Base-by-base conservation (phyloP, 495 filamentous ascomycete species). In the Penicillium antarcticum region DNA sequence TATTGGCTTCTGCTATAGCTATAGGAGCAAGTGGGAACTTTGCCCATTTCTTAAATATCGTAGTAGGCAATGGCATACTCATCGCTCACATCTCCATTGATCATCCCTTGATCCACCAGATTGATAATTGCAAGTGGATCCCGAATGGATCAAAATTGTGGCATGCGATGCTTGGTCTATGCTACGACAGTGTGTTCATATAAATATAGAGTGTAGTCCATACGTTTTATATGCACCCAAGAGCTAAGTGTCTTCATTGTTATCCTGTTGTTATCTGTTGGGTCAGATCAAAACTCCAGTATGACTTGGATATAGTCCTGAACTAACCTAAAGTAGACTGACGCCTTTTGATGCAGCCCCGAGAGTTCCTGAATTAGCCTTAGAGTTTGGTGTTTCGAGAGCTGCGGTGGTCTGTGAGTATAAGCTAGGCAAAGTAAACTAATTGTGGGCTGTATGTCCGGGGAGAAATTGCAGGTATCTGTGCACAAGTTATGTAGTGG, bases 71-170 rank as follows among this genome's bases (percentile, higher is more conserved):
- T 8, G 24, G 14, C 11, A 31, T 29, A 10, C 24, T 14, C 26
- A 29, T 29, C 6, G 7, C 7, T 29, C n/a, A 18, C 4, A 6
- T 43, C 2, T 13, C 9, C 29, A 45, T 45, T 7, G 11, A n/a
- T 13, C 12, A 35, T 29, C 26, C 7, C 7, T 29, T 29, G 42
- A 45, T 45, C 31, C 21, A 31, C 40, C 10, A 36, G 32, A 46
- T 46, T 36, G 29, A 36, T 36, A 46, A 36, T 46, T 26, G 18
- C 1, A 46, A 36, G 43, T 46, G 43, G 43, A 36, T 19, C 43
- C 19, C 23, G 19, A 4, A 46, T 1, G 21, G 13, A 46, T 36
- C 35, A 31, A 32, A n/a, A 26, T 12, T 35, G 18, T n/a, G 32
- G 18, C 19, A 35, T 35, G n/a, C 41, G 41, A 43, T 29, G 16